Evolutionary conservation across 1,284 basidiomycete species (phyloP).

Genomic region (Caloboletus firmus): DNA sequence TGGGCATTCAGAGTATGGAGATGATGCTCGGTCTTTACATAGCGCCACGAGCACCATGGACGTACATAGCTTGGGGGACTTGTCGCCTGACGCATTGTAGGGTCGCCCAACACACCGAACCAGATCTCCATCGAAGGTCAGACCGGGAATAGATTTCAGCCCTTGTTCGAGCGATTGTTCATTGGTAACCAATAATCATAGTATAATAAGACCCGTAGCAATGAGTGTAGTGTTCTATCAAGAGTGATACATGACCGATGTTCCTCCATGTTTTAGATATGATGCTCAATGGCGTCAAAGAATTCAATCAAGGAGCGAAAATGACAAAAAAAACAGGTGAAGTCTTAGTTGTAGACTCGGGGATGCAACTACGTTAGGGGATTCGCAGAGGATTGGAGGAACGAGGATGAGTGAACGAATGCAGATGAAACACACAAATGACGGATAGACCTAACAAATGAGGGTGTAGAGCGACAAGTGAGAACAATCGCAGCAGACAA

Average conservation of each 20-base stretch:
- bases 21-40: slow-evolving; percentile 59
- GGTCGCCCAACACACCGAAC: neutral
- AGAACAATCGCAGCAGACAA: slow-evolving; percentile 21
- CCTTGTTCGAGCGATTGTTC: neutral
- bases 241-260: slow-evolving; percentile 39
- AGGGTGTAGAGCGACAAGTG: slow-evolving; percentile 6
- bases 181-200: slow-evolving; percentile 27
- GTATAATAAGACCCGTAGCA: slow-evolving; percentile 34
- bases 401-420: slow-evolving; percentile 23
- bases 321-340: slow-evolving; percentile 12
- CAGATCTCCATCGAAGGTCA: neutral
- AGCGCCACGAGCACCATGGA: slow-evolving; percentile 64
- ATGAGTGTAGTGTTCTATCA: slow-evolving; percentile 39
- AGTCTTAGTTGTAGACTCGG: slow-evolving; percentile 1
- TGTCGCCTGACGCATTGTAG: slow-evolving; percentile 77
- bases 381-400: slow-evolving; percentile 7
- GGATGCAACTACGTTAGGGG: slow-evolving; percentile 20
- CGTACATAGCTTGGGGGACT: slow-evolving; percentile 65
- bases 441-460: slow-evolving; percentile 18
- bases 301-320: slow-evolving; percentile 17
- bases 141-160: neutral
- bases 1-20: slow-evolving; percentile 67
- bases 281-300: slow-evolving; percentile 19
- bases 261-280: slow-evolving; percentile 38
- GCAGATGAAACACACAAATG: slow-evolving; percentile 18